phyloP scores from a whole-genome alignment of 352 stramenopile species.

The Elongisporangium anandrum region DNA sequence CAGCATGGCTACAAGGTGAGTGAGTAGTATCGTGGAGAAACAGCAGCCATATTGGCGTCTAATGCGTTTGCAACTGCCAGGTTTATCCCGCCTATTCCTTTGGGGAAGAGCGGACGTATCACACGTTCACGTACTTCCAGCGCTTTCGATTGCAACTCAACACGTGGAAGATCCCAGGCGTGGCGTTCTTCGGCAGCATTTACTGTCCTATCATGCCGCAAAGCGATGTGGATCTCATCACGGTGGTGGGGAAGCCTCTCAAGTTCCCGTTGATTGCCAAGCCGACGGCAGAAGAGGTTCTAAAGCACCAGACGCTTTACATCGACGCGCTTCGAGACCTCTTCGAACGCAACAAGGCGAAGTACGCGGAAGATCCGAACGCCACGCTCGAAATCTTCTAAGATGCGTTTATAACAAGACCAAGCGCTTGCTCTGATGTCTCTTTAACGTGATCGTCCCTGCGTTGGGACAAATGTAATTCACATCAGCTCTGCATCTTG shows the following conservation, averaged over 20 bases:
- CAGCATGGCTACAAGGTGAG: slow-evolving; percentile 86
- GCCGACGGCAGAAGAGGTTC: not conserved
- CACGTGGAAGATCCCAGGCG: slow-evolving; percentile 62
- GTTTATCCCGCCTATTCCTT: slow-evolving; percentile 82
- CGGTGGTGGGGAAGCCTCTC: not conserved
- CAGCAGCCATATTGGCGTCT: too few species aligned
- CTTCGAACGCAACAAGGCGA: not conserved
- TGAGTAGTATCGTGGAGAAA: not conserved
- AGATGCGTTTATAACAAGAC: not conserved
- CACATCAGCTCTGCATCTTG: too few species aligned
- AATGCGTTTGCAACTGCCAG: too few species aligned
- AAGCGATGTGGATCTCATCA: slow-evolving; percentile 22
- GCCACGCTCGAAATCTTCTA: not conserved
- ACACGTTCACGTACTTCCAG: slow-evolving; percentile 65
- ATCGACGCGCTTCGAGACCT: not conserved
- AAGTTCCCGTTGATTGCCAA: not conserved
- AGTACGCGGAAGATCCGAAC: not conserved
- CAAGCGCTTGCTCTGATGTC: too few species aligned
- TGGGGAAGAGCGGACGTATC: slow-evolving; percentile 77
- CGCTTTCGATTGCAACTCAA: slow-evolving; percentile 64
- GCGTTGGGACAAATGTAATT: too few species aligned
- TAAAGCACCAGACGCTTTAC: not conserved
- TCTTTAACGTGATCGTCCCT: too few species aligned
- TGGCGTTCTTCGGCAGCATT: slow-evolving; percentile 53
- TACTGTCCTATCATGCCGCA: slow-evolving; percentile 80